phyloP scores from a whole-genome alignment of 768 basidiomycete species.

The Collybiopsis confluens region DNA sequence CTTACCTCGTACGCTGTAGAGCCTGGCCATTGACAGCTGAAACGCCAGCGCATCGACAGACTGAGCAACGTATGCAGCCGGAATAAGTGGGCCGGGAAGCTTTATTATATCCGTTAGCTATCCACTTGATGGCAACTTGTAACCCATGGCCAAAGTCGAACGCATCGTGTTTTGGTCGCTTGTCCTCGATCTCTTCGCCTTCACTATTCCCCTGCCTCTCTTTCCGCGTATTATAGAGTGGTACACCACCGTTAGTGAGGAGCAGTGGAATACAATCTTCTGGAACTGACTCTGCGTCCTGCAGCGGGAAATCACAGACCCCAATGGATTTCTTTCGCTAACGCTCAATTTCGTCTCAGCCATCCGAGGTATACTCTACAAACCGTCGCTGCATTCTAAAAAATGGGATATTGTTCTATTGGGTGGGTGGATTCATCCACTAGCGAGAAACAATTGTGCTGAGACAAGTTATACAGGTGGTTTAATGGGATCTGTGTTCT shows the following conservation, averaged over 20 bases:
- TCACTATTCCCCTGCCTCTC: constrained; percentile 92
- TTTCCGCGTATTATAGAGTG: constrained; percentile 97
- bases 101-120: neutral
- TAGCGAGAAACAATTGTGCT: neutral
- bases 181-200: constrained; percentile 85
- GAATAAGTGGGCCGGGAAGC: no score
- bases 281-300: neutral
- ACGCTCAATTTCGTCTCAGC: constrained; percentile 66
- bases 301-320: constrained; percentile 69
- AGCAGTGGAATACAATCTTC: neutral
- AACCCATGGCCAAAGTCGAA: constrained; percentile 63
- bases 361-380: constrained; percentile 63
- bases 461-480: constrained; percentile 52
- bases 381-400: constrained; percentile 53
- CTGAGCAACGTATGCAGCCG: no score
- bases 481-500: constrained; percentile 90
- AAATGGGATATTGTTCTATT: constrained; percentile 94
- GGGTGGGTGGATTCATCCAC: constrained; percentile 38
- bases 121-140: neutral
- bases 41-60: no score
- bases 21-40: no score
- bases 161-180: constrained; percentile 86
- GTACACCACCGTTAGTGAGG: constrained; percentile 63
- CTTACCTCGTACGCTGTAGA: no score
- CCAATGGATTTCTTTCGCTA: constrained; percentile 65